Percentiles rank a stretch among this genome's conserved stretches.
These are phyloP conservation scores for Cladobotryum protrusum DNA, from an alignment of 2,329 filamentous ascomycete species.

Conservation along the genomic window DNA sequence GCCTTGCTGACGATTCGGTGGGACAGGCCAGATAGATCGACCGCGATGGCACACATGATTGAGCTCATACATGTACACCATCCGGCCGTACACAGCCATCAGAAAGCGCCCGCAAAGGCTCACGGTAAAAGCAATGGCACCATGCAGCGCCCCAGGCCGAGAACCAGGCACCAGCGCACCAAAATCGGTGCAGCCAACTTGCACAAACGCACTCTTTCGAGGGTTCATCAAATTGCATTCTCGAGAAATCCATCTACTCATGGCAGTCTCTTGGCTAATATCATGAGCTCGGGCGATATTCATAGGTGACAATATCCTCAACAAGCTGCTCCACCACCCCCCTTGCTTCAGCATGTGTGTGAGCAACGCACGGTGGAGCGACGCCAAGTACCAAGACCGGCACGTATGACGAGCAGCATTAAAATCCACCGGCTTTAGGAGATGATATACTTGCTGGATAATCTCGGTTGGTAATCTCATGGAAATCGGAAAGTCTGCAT, in stretches of 20 bases:
- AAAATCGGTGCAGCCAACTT: constrained; percentile 32
- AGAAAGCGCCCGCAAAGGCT: constrained; percentile 55
- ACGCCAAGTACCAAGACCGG: constrained; percentile 52
- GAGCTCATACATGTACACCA: constrained; percentile 50
- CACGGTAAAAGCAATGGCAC: constrained; percentile 37
- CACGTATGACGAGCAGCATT: constrained; percentile 56
- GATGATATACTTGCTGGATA: constrained; percentile 28
- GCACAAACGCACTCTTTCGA: constrained; percentile 22
- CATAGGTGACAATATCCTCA: constrained; percentile 21
- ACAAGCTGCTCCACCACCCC: constrained; percentile 43
- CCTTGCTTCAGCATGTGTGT: constrained; percentile 47
- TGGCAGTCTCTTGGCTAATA: constrained; percentile 25
- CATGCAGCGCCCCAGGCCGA: constrained; percentile 18
- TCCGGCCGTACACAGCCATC: constrained; percentile 46
- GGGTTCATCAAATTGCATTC: constrained; percentile 28
- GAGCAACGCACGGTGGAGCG: constrained; percentile 46
- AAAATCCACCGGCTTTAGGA: constrained; percentile 39
- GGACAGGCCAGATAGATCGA: constrained; percentile 20
- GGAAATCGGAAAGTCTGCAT: constrained; percentile 13
- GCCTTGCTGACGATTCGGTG: constrained; percentile 19
- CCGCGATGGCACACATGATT: constrained; percentile 28
- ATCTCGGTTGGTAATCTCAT: constrained; percentile 31
- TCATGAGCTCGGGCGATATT: constrained; percentile 10
- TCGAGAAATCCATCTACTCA: constrained; percentile 37
- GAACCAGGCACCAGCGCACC: constrained; percentile 24